Base-by-base conservation (phyloP, 1,284 basidiomycete species). In the Earliella scabrosa region DNA sequence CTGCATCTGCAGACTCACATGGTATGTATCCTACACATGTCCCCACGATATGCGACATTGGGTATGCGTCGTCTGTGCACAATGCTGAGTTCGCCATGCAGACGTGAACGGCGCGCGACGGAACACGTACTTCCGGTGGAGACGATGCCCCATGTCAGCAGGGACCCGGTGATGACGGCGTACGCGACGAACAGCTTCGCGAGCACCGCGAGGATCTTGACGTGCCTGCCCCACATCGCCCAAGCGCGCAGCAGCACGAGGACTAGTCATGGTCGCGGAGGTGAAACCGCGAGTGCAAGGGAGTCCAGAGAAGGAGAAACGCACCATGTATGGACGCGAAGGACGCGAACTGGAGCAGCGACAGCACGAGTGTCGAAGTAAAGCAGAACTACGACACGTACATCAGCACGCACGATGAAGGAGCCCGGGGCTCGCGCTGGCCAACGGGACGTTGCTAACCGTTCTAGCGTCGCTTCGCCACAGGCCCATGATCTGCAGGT, bases 231-330 rank as follows among this genome's bases (percentile, higher is more conserved):
- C 59, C 62, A 63, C 10, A 55, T 59, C 35, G 62, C 59, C 62
- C 62, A 63, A 11, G 53, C 62, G 10, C 62, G 60, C 14, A 63
- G 32, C 18, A 63, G 39, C 11, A 63, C 56, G n/a, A 63, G 55
- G 1, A 63, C 62, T 63, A 24, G 18, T n/a, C 31, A 39, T 9
- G 20, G 20, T 23, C 5, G 9, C n/a, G 3, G 11, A 23, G 11
- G 10, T 18, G 4, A 14, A 3, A 23, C 21, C 38, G 4, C 16
- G 13, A 34, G 29, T 8, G 24, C 6, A 14, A 32, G 24, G 16
- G 11, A 50, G 24, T n/a, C 7, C 21, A 21, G 18, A n/a, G 9
- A 47, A 4, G 3, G 21, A 16, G 27, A 11, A 41, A 45, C 59
- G 21, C 18, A 63, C 62, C 50, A 27, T 63, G 62, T 3, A 61